Base-by-base conservation (phyloP, 148 eudicot genomes). In the Agrostemma githago region DNA sequence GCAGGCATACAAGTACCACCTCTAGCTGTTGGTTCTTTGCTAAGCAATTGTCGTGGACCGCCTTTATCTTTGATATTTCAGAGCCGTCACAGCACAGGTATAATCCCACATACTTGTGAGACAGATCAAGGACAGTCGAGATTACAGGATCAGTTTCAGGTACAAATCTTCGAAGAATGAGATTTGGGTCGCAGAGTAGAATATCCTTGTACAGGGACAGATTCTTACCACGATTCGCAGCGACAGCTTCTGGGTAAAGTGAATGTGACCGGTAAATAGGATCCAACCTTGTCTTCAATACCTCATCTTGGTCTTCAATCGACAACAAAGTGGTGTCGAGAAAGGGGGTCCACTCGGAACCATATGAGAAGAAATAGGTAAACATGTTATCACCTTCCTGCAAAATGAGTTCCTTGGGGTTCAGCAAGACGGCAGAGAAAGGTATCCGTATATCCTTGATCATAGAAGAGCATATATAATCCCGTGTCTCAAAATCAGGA, bases 1-100 rank as follows among this genome's bases (percentile, higher is more conserved):
- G 34, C 34, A 26, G 0, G 34, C 34, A 26, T 26, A 26, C 34
- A 26, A 66, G 46, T 8, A 66, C 48, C 7, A 66, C 41, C 20
- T 66, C 69, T 15, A 66, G 69, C 69, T 66, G 69, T 39, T 66
- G 69, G 6, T 66, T 39, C 10, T 66, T 66, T 41, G 48, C 48
- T 15, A 39, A 3, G 46, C 69, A 66, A 5, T 66, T 12, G 46
- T 66, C 48, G 44, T 66, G 69, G 20, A 8, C 69, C 8, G 5
- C 44, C 19, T 66, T 39, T 26, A 26, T 26, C 34, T 26, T 26
- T 26, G 34, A 26, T 1, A 26, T 26, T 26, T 26, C 34, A 26
- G 1, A 39, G 20, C 69, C 48, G 7, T 66, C 20, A 66, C 4
- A 12, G 69, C 69, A 66, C 46, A 66, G 19, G 69, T 66, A 66